Base-by-base conservation (phyloP, 805 yeast species). In the Candida germanica region DNA sequence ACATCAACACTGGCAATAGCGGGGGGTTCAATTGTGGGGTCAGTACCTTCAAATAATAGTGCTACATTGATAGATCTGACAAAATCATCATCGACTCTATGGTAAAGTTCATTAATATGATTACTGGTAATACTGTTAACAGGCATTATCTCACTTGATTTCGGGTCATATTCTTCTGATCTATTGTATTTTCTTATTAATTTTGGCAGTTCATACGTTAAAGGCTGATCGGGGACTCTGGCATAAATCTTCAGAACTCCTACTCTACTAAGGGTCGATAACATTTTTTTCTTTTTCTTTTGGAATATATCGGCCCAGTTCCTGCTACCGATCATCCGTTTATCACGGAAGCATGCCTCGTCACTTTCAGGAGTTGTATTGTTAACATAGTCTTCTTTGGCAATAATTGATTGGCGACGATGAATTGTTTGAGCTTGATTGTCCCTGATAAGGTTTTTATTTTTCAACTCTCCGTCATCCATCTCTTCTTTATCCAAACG, bases 141-240 rank as follows among this genome's bases (percentile, higher is more conserved):
- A 3, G 58, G 59, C 15, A 38, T 17, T 20, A 51, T 31, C 8
- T 44, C 38, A 23, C 31, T 40, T 5, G 29, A 27, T n/a, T 33
- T 35, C 8, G 7, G 28, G 11, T 40, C 30, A 22, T 36, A 34
- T 13, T 44, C 47, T 11, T 44, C 39, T 22, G 21, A 14, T 24
- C 47, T 54, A 33, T 68, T 68, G 38, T 65, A 66, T 39, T 53
- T 62, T 50, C 51, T 58, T 6, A 68, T 46, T 21, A 68, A 46
- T 33, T 54, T 56, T 1, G 73, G 70, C 4, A 70, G 57, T 2
- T 58, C 50, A 41, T 65, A 66, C 1, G 63, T 59, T 10, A 68
- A 43, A 5, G 59, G 49, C 35, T 57, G 56, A 25, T 47, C 45
- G 1, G 72, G 72, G 0, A 66, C 61, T 26, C 45, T 47, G 9